These are phyloP conservation scores for Trichosporon ovoides DNA, from an alignment of 1,284 basidiomycete genomes.

Conservation along the genomic window DNA sequence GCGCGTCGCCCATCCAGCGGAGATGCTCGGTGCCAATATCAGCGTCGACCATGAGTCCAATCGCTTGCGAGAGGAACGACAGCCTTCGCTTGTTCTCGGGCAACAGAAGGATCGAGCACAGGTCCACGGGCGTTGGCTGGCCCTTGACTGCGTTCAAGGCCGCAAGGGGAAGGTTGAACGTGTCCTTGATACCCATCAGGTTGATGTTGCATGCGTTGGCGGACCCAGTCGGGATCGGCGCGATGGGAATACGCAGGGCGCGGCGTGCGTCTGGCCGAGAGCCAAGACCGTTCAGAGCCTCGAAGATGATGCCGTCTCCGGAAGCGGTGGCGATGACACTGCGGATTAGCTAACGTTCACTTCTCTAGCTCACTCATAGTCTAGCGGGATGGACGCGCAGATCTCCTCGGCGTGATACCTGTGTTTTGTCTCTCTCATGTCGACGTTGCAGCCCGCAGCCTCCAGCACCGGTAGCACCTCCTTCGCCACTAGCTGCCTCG, in stretches of 20 bases:
- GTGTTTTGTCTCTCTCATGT: constrained; percentile 65
- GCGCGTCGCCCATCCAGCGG: constrained; percentile 87
- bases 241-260: constrained; percentile 71
- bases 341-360: constrained; percentile 14
- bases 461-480: constrained; percentile 72
- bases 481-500: constrained; percentile 57
- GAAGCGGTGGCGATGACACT: constrained; percentile 73
- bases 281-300: constrained; percentile 88
- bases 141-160: constrained; percentile 87
- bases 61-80: constrained; percentile 80
- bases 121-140: constrained; percentile 66
- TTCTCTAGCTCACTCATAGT: constrained; percentile 56
- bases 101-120: constrained; percentile 63
- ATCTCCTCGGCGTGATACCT: constrained; percentile 70
- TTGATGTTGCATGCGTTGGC: constrained; percentile 49
- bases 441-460: constrained; percentile 66
- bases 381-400: constrained; percentile 58
- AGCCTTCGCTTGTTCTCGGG: constrained; percentile 52
- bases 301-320: constrained; percentile 85
- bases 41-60: constrained; percentile 88
- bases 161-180: constrained; percentile 67
- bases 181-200: constrained; percentile 54
- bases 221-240: constrained; percentile 74
- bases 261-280: constrained; percentile 61
- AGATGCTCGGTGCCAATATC: constrained; percentile 78